phyloP scores from a whole-genome alignment of 1,139 yeast species.

The Sugiyamaella neomexicana region DNA sequence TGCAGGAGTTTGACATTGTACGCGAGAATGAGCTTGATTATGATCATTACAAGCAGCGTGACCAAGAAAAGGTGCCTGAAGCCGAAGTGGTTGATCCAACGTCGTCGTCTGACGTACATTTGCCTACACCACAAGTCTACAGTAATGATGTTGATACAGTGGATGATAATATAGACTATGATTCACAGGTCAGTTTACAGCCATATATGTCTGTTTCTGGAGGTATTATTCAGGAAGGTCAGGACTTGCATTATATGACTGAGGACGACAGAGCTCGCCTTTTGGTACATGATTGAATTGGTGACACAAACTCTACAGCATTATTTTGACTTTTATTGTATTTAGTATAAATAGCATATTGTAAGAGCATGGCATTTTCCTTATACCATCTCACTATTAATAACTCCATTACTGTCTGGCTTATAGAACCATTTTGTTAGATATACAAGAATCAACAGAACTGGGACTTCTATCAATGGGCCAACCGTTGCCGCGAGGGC shows the following conservation, averaged over 20 bases:
- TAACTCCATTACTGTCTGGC: background rate
- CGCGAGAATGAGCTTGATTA: conserved; percentile 35
- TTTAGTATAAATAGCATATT: background rate
- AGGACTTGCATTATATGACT: background rate
- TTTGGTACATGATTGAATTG: background rate
- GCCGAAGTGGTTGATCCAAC: background rate
- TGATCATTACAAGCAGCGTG: conserved; percentile 25
- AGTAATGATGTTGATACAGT: background rate
- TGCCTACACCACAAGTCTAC: background rate
- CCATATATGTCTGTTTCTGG: conserved; percentile 1
- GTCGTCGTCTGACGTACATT: background rate
- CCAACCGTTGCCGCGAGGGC: conserved; percentile 64
- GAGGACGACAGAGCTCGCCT: conserved; percentile 9
- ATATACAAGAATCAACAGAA: conserved; percentile 48
- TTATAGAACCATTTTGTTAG: conserved; percentile 27
- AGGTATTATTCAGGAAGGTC: conserved; percentile 3
- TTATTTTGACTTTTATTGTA: background rate
- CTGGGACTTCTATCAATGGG: conserved; percentile 58
- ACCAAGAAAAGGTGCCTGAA: background rate
- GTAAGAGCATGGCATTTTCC: background rate
- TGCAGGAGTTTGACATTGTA: conserved; percentile 33
- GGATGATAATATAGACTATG: background rate
- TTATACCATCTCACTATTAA: background rate
- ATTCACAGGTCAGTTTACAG: background rate
- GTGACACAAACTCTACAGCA: background rate